A percentile compares a stretch with the other conserved stretches of the same genome.
These are phyloP conservation scores for Debaryomyces castellii DNA, from an alignment of 805 yeast genomes.

Conservation along the genomic window DNA sequence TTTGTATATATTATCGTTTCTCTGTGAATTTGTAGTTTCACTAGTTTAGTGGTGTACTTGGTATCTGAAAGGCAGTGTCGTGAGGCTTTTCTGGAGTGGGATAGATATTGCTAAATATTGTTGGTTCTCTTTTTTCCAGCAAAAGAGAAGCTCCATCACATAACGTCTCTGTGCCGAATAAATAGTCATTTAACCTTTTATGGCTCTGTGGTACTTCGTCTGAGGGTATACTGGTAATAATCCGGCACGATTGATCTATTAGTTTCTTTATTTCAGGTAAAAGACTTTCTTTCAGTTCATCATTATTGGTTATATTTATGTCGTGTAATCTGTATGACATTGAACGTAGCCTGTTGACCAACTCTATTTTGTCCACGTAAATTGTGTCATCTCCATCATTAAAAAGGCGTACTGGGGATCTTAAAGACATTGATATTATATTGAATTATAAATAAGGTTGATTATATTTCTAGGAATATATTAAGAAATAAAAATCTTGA, in stretches of 20 bases:
- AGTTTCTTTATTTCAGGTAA: background rate
- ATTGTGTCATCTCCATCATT: background rate
- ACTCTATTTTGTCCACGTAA: background rate
- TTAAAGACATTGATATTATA: background rate
- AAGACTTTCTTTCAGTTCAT: background rate
- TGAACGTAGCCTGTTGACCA: background rate
- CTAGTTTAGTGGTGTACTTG: background rate
- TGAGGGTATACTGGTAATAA: background rate
- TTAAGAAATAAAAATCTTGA: background rate
- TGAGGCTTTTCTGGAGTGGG: background rate
- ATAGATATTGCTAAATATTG: background rate
- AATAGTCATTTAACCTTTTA: background rate
- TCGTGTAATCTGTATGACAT: background rate
- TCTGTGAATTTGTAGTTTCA: background rate
- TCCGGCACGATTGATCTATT: constrained; percentile 1
- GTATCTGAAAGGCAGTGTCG: background rate
- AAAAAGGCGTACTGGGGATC: background rate
- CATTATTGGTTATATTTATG: background rate
- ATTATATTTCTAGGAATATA: background rate
- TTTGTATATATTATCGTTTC: background rate
- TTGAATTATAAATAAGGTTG: background rate
- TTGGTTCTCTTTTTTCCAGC: background rate
- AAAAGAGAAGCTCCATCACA: background rate
- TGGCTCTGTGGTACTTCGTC: background rate
- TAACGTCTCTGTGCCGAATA: background rate